Conservation (phyloP, 2,329 filamentous ascomycete genomes). For the Hypomyces perniciosus region DNA sequence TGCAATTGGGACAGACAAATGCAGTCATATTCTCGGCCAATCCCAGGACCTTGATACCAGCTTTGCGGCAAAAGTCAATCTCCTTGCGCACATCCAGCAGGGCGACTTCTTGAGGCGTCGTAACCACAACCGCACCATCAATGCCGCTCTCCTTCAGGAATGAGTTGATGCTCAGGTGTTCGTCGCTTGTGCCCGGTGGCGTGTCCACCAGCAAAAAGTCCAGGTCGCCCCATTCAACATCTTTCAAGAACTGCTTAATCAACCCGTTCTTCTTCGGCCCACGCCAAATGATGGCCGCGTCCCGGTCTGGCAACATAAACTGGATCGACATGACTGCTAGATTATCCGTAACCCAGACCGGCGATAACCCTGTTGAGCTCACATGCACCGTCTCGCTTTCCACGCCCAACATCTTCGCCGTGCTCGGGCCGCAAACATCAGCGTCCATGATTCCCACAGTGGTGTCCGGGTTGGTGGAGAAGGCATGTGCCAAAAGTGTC, state of each 20-base stretch:
- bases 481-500: constrained; percentile 79
- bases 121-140: constrained; percentile 87
- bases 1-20: constrained; percentile 93
- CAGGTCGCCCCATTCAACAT: constrained; percentile 94
- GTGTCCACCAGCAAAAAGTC: constrained; percentile 94
- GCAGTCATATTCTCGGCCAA: constrained; percentile 98
- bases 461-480: constrained; percentile 71
- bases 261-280: constrained; percentile 98
- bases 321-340: constrained; percentile 95
- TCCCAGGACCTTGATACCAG: constrained; percentile 79
- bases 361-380: constrained; percentile 82
- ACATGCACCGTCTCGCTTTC: constrained; percentile 91
- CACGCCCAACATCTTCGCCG: constrained; percentile 99
- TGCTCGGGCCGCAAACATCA: constrained; percentile 92
- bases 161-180: constrained; percentile 89
- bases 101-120: constrained; percentile 90
- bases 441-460: constrained; percentile 96
- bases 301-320: constrained; percentile 91
- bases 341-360: constrained; percentile 93
- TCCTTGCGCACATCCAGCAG: constrained; percentile 93
- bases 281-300: constrained; percentile 96
- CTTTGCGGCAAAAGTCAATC: constrained; percentile 95
- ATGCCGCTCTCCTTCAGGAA: constrained; percentile 88
- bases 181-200: constrained; percentile 89
- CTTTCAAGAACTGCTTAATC: constrained; percentile 96